Evolutionary conservation across 1,139 yeast genomes (phyloP).

Genomic region (Kurtzmaniella quercitrusa): DNA sequence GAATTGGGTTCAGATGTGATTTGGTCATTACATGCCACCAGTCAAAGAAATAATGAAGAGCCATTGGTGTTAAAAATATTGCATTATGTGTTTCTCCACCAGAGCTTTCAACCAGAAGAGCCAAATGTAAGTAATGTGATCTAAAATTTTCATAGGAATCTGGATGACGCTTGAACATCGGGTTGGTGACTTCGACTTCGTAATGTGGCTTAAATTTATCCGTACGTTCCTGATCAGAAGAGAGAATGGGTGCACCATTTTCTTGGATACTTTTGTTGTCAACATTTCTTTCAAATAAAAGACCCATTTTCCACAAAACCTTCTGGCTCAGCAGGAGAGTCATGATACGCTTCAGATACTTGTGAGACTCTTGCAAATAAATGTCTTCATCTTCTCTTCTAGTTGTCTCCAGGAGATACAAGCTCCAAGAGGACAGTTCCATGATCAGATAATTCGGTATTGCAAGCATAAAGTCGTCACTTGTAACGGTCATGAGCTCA

Average conservation of each 20-base stretch:
- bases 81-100: constrained; percentile 54
- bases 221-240: constrained; percentile 33
- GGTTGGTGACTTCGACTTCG: constrained; percentile 40
- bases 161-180: constrained; percentile 37
- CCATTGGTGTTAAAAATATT: constrained; percentile 70
- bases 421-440: constrained; percentile 34
- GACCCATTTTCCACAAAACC: constrained; percentile 42
- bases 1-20: constrained; percentile 68
- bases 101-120: constrained; percentile 41
- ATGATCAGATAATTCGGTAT: constrained; percentile 50
- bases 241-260: constrained; percentile 2
- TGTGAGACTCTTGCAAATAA: constrained; percentile 20
- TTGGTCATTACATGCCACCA: constrained; percentile 87
- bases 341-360: constrained; percentile 36
- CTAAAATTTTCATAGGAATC: constrained; percentile 82
- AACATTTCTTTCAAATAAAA: constrained; percentile 37
- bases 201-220: constrained; percentile 38
- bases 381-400: constrained; percentile 12
- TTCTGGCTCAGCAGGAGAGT: constrained; percentile 35
- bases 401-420: constrained; percentile 17
- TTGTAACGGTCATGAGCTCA: constrained; percentile 57
- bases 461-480: constrained; percentile 67
- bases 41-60: constrained; percentile 61
- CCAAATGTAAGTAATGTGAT: constrained; percentile 75
- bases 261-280: constrained; percentile 5